Percentiles rank a stretch among this genome's conserved stretches.
These are phyloP conservation scores for Collybia nuda DNA, from an alignment of 768 basidiomycete species.

Conservation along the genomic window DNA sequence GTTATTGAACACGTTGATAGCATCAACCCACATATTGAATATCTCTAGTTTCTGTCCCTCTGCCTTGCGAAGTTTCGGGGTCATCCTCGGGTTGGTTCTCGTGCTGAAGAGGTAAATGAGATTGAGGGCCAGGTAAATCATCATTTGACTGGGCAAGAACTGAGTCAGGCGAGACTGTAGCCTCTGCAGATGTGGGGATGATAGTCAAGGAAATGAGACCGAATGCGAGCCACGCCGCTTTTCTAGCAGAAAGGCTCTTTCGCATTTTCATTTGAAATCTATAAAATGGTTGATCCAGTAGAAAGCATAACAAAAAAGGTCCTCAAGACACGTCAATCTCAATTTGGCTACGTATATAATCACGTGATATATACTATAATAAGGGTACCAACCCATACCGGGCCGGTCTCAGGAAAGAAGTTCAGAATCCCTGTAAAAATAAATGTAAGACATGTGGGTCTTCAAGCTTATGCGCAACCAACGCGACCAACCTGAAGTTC, in stretches of 20 bases:
- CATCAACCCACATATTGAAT: too few species aligned
- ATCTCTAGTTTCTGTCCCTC: too few species aligned
- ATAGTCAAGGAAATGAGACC: constrained; percentile 53
- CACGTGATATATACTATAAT: constrained; percentile 17
- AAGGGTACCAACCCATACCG: too few species aligned
- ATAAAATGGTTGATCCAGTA: not conserved
- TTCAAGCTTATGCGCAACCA: too few species aligned
- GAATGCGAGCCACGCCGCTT: constrained; percentile 61
- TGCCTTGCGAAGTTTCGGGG: too few species aligned
- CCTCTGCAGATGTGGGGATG: constrained; percentile 29
- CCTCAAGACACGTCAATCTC: not conserved
- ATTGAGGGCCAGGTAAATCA: too few species aligned
- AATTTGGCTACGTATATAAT: constrained; percentile 12
- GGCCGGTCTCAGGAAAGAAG: too few species aligned
- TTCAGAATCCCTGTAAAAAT: not conserved
- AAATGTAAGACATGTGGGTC: not conserved
- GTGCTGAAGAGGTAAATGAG: too few species aligned
- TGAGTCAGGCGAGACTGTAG: constrained; percentile 29
- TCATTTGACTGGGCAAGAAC: too few species aligned
- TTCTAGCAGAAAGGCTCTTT: constrained; percentile 34
- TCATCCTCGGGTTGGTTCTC: too few species aligned
- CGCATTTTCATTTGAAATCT: constrained; percentile 17
- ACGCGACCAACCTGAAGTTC: too few species aligned
- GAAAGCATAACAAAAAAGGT: constrained; percentile 7
- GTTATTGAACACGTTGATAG: too few species aligned